Conservation (phyloP, 1,284 basidiomycete genomes). For the Waitea zeae region DNA sequence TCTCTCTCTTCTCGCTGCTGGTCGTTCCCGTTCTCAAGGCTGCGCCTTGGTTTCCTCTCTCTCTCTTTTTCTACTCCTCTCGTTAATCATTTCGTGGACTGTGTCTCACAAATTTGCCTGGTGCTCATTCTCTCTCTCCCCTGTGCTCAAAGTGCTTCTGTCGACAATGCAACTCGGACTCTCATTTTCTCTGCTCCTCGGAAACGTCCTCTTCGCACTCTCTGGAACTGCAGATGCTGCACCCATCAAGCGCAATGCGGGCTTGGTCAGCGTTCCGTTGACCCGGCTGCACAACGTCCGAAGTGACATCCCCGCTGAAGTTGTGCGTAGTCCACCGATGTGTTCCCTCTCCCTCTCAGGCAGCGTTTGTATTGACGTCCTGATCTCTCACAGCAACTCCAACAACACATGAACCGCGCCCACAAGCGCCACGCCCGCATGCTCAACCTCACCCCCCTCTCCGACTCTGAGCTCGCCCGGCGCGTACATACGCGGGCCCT, state of each 20-base stretch:
- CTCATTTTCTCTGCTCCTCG: constrained; percentile 34
- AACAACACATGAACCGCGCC: constrained; percentile 56
- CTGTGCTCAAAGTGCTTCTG: constrained; percentile 8
- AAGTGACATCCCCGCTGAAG: constrained; percentile 35
- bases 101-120: too few species aligned
- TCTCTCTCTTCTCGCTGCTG: too few species aligned
- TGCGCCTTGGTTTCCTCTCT: constrained; percentile 15
- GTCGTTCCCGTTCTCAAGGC: constrained; percentile 6
- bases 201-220: constrained; percentile 28
- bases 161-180: constrained; percentile 31
- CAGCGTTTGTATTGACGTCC: neutral
- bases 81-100: too few species aligned
- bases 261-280: constrained; percentile 37
- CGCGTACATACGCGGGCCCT: constrained; percentile 32
- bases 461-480: constrained; percentile 26
- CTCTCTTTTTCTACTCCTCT: too few species aligned
- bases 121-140: constrained; percentile 10
- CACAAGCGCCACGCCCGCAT: constrained; percentile 51
- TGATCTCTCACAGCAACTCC: constrained; percentile 23
- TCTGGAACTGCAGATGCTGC: constrained; percentile 22
- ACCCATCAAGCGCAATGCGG: constrained; percentile 18
- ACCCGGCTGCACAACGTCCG: constrained; percentile 25
- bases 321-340: too few species aligned
- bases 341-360: constrained; percentile 4
- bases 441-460: constrained; percentile 36